Conservation (phyloP, 2,329 filamentous ascomycete species). For the Beauveria sp. region DNA sequence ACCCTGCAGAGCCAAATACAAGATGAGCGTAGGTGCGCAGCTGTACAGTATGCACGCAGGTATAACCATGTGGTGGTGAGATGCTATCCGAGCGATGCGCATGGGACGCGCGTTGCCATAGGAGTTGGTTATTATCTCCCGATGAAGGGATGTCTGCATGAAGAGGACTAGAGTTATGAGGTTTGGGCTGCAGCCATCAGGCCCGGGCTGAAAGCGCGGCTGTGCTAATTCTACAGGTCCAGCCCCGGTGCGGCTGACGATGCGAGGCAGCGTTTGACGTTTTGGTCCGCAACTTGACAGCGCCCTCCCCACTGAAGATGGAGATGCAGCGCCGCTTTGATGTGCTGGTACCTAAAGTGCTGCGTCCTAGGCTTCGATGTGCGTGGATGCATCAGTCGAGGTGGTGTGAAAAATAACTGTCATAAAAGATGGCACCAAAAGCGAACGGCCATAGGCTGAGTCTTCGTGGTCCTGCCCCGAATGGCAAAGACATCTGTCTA, state of each 20-base stretch:
- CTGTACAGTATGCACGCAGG: too few relatives aligned
- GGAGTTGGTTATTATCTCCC: neutral
- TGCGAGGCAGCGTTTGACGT: neutral
- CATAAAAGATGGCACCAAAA: too few relatives aligned
- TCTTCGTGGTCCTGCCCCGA: too few relatives aligned
- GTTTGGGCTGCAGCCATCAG: constrained; percentile 13
- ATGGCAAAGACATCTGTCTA: too few relatives aligned
- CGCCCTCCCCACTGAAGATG: neutral
- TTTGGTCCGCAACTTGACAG: too few relatives aligned
- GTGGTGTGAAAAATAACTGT: too few relatives aligned
- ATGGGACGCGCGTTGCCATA: neutral
- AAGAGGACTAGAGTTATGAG: neutral
- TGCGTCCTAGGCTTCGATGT: neutral
- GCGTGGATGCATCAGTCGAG: too few relatives aligned
- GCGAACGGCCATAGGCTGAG: too few relatives aligned
- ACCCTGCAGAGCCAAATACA: too few relatives aligned
- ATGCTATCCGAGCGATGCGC: neutral
- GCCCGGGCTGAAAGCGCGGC: neutral
- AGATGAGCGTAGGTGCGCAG: too few relatives aligned
- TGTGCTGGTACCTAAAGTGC: neutral
- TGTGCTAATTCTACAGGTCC: constrained; percentile 1
- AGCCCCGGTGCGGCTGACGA: neutral
- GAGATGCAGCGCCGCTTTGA: neutral
- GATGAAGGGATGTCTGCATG: too few relatives aligned
- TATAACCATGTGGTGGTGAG: too few relatives aligned